Base-by-base conservation (phyloP, 1,284 basidiomycete genomes). In the Ganoderma meredithae region DNA sequence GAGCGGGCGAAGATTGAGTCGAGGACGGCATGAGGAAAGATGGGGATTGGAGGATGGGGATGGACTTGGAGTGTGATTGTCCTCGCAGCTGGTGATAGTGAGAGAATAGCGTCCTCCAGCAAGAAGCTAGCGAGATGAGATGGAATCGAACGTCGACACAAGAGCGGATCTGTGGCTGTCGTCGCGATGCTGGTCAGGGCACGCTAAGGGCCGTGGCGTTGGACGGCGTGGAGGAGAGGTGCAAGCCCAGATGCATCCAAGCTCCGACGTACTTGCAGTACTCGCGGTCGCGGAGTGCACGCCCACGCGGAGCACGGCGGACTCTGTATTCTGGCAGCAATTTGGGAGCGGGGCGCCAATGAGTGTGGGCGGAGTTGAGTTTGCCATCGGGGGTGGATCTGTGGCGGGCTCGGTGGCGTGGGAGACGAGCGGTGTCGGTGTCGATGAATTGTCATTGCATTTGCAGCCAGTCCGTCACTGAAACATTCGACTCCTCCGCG, bases 1-100 rank as follows among this genome's bases (percentile, higher is more conserved):
- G 74, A 8, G 77, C 77, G n/a, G 75, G 71, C 41, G 77, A 75
- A 19, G 75, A 71, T 41, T 70, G 64, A 2, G 71, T 67, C 2
- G 71, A 62, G 40, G 76, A 72, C 59, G 72, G 69, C 70, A 75
- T 74, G 58, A 17, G 33, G 22, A 22, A 22, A 33, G 60, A 7
- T 25, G 43, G 4, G 13, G 43, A 31, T 61, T 12, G 60, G 25
- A 31, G 22, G 60, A 43, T 33, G 60, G 25, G 41, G 19, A 8
- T 49, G 47, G 47, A 22, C 3, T 49, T 49, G 47, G 47, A 61
- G 10, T 41, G 59, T 60, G 59, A 60, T 58, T 58, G 55, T 58
- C 33, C 55, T 39, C 6, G 17, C 55, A 17, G 17, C 15, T 13
- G 55, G 55, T 19, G 55, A 58, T 58, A 58, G 55, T 15, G n/a